Conservation (phyloP, 352 stramenopile genomes). For the Phytopythium helicoides region DNA sequence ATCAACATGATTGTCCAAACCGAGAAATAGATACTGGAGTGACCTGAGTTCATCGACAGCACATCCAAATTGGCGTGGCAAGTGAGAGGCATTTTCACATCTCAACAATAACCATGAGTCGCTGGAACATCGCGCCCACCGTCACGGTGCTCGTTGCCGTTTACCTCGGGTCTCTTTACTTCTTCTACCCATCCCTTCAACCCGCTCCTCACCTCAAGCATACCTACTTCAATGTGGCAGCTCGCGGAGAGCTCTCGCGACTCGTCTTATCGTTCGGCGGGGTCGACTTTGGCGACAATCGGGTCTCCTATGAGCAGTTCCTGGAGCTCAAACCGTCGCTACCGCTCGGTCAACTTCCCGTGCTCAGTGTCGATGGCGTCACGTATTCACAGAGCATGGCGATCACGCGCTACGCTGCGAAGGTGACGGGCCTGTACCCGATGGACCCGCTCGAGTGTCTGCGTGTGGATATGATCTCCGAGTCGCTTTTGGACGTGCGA, state of each 20-base stretch:
- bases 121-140: slow-evolving; percentile 18
- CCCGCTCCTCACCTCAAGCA: slow-evolving; percentile 39
- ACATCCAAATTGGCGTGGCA: too few species aligned
- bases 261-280: slow-evolving; percentile 53
- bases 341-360: slow-evolving; percentile 40
- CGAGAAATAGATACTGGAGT: too few species aligned
- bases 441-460: slow-evolving; percentile 20
- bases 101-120: slow-evolving; percentile 13
- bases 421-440: slow-evolving; percentile 32
- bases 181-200: slow-evolving; percentile 3
- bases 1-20: too few species aligned
- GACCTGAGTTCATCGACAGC: too few species aligned
- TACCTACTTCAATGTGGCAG: slow-evolving; percentile 62
- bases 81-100: too few species aligned
- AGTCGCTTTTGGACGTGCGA: slow-evolving; percentile 40
- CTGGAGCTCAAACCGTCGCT: slow-evolving; percentile 45
- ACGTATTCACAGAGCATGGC: slow-evolving; percentile 35
- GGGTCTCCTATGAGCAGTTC: slow-evolving; percentile 41
- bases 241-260: slow-evolving; percentile 57
- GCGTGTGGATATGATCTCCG: slow-evolving; percentile 29
- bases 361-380: slow-evolving; percentile 34
- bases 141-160: slow-evolving; percentile 22
- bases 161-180: slow-evolving; percentile 24
- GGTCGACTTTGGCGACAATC: slow-evolving; percentile 61
- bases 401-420: slow-evolving; percentile 41